A percentile compares a stretch with the other conserved stretches of the same genome.
These are phyloP conservation scores for Spinacia oleracea DNA, from an alignment of 179 eudicot genomes.

Conservation along the genomic window DNA sequence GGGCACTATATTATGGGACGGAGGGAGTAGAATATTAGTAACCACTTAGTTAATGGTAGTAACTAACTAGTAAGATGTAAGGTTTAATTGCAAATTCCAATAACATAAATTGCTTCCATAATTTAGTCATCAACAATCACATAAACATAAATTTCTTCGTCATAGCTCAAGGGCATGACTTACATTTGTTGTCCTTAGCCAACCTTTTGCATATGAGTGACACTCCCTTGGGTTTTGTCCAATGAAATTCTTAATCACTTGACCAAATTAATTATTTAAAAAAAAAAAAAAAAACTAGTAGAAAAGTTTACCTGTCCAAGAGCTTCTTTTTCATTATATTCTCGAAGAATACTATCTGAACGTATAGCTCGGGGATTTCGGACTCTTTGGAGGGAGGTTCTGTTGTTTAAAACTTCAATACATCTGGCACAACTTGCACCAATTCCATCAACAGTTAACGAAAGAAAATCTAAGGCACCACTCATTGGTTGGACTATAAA, in stretches of 20 bases:
- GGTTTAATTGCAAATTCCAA: neutral
- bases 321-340: slow-evolving; percentile 88
- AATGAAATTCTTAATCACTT: neutral
- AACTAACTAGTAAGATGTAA: neutral
- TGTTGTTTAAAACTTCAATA: slow-evolving; percentile 80
- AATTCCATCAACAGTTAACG: slow-evolving; percentile 94
- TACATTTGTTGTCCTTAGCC: neutral
- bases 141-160: neutral
- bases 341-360: slow-evolving; percentile 73
- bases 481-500: slow-evolving; percentile 93
- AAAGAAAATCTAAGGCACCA: slow-evolving; percentile 97
- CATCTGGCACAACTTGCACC: slow-evolving; percentile 98
- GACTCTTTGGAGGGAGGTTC: slow-evolving; percentile 62
- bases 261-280: neutral
- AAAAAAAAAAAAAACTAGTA: no score
- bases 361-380: slow-evolving; percentile 90
- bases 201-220: neutral
- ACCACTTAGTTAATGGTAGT: neutral
- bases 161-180: neutral
- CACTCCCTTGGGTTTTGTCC: neutral
- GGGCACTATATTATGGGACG: no score
- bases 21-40: neutral
- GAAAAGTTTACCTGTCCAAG: slow-evolving; percentile 68
- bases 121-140: neutral
- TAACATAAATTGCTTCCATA: neutral